These are phyloP conservation scores for Irpex lacteus DNA, from an alignment of 1,284 basidiomycete genomes.

Conservation along the genomic window DNA sequence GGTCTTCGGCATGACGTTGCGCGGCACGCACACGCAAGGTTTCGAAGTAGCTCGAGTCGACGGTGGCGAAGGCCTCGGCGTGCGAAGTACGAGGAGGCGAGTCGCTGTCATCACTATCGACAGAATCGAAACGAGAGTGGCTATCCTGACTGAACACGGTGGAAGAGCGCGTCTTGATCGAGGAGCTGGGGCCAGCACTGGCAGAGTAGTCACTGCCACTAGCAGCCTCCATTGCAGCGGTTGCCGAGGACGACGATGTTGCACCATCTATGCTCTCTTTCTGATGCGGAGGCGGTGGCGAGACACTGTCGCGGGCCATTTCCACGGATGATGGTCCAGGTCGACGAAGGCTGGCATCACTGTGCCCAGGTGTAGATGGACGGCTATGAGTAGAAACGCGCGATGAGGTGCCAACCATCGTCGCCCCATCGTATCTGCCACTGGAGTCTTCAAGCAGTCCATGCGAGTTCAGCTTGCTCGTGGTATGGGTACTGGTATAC, in stretches of 20 bases:
- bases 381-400: conserved; percentile 6
- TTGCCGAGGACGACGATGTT: not conserved
- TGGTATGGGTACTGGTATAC: conserved; percentile 74
- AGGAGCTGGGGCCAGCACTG: not conserved
- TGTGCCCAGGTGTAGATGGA: conserved; percentile 9
- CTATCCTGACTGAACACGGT: conserved; percentile 4
- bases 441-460: conserved; percentile 53
- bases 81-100: conserved; percentile 59
- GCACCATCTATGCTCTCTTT: not conserved
- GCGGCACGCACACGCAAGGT: conserved; percentile 37
- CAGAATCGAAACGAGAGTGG: conserved; percentile 14
- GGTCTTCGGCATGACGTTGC: conserved; percentile 22
- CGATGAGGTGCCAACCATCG: conserved; percentile 3
- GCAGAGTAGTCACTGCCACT: conserved; percentile 1
- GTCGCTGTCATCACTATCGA: conserved; percentile 37
- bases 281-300: conserved; percentile 1
- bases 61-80: conserved; percentile 68
- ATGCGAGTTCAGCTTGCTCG: conserved; percentile 62
- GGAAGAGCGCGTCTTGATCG: conserved; percentile 6
- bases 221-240: not conserved
- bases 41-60: conserved; percentile 59
- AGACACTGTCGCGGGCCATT: not conserved
- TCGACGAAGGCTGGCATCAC: conserved; percentile 13
- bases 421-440: conserved; percentile 4
- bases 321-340: conserved; percentile 10